Evolutionary conservation across 345 rosid genomes (phyloP).

Genomic region (Linum trigynum): DNA sequence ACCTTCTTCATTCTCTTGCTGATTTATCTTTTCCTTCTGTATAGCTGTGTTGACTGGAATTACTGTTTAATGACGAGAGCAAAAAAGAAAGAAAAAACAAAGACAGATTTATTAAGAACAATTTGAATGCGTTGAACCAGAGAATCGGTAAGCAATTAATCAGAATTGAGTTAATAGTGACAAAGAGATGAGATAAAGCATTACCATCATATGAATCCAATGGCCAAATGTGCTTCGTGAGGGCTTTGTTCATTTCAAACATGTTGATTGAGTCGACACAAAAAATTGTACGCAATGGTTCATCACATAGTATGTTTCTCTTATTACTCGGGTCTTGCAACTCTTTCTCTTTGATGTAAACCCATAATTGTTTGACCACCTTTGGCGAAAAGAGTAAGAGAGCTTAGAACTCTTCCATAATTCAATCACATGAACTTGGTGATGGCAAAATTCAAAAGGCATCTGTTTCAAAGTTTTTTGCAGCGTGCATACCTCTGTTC

Average conservation of each 20-base stretch:
- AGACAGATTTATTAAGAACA: too few relatives aligned
- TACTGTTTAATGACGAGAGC: slow-evolving; percentile 12
- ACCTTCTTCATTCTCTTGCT: slow-evolving; percentile 35
- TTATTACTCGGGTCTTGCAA: slow-evolving; percentile 76
- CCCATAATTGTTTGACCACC: slow-evolving; percentile 84
- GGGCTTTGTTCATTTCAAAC: slow-evolving; percentile 81
- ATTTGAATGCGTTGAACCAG: too few relatives aligned
- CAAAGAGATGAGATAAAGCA: slow-evolving; percentile 7
- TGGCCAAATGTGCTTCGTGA: slow-evolving; percentile 87
- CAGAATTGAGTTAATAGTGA: background rate
- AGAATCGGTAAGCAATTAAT: background rate
- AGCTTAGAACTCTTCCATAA: background rate
- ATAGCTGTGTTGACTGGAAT: slow-evolving; percentile 18
- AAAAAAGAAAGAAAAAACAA: too few relatives aligned
- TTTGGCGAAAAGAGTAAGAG: slow-evolving; percentile 15
- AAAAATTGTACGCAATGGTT: slow-evolving; percentile 47
- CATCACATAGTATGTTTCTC: slow-evolving; percentile 59
- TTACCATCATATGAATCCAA: slow-evolving; percentile 37
- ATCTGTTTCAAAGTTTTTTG: background rate
- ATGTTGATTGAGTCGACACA: slow-evolving; percentile 58
- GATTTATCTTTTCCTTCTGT: slow-evolving; percentile 24
- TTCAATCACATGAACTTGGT: background rate
- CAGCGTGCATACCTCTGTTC: slow-evolving; percentile 56
- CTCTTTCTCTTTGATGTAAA: slow-evolving; percentile 50
- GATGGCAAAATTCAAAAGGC: background rate